A percentile compares a stretch with the other conserved stretches of the same genome.
phyloP scores from a whole-genome alignment of 2,329 filamentous ascomycete species.

The Fusarium scirpi region DNA sequence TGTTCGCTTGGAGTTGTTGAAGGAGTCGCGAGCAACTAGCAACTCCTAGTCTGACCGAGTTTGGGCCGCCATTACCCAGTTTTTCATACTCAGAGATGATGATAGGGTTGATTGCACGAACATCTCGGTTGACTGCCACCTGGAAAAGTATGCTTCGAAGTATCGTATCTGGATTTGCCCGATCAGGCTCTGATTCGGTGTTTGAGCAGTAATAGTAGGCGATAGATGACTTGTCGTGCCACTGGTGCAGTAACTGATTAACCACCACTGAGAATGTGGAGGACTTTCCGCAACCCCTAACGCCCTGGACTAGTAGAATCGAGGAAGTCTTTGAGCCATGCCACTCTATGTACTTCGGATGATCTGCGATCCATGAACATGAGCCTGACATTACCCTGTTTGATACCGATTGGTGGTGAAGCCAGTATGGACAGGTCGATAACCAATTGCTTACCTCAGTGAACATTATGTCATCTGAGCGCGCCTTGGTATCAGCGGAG shows the following conservation, averaged over 20 bases:
- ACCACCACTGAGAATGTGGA: neutral
- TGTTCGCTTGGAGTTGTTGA: too few species aligned
- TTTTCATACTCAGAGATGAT: too few species aligned
- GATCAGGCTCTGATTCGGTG: too few species aligned
- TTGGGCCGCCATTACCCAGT: too few species aligned
- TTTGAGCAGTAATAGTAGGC: slow-evolving; percentile 11
- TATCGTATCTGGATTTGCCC: too few species aligned
- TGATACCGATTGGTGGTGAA: slow-evolving; percentile 3
- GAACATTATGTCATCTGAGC: neutral
- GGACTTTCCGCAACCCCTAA: slow-evolving; percentile 7
- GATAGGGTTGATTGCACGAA: too few species aligned
- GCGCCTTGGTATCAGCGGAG: too few species aligned
- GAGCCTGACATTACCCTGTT: neutral
- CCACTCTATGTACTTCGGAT: neutral
- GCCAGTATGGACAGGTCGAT: neutral
- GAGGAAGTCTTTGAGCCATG: neutral
- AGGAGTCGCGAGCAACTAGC: too few species aligned
- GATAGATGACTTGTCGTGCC: too few species aligned
- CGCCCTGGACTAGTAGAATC: neutral
- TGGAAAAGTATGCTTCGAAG: too few species aligned
- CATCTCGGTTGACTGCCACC: too few species aligned
- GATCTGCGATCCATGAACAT: neutral
- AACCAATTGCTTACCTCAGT: neutral
- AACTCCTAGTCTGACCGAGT: too few species aligned
- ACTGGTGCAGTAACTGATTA: neutral